Conservation (phyloP, 1,284 basidiomycete species). For the Sporisorium scitamineum region DNA sequence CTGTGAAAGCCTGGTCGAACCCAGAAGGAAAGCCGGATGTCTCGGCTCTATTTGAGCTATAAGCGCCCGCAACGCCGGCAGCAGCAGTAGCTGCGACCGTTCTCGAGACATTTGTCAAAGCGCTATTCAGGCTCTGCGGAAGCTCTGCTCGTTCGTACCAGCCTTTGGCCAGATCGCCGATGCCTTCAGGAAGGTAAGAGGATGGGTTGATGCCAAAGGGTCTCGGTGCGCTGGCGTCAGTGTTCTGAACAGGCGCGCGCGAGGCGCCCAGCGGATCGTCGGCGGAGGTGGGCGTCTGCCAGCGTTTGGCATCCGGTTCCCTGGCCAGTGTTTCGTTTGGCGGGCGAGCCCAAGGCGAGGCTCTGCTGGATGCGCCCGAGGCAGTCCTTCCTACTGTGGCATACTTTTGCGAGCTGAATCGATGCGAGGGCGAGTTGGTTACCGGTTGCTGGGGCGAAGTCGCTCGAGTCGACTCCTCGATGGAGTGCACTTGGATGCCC, state of each 20-base stretch:
- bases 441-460: neutral
- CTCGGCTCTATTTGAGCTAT: slow-evolving; percentile 15
- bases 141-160: slow-evolving; percentile 58
- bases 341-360: slow-evolving; percentile 32
- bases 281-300: slow-evolving; percentile 5
- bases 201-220: slow-evolving; percentile 46
- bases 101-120: slow-evolving; percentile 53
- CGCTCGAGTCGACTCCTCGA: slow-evolving; percentile 1
- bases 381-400: slow-evolving; percentile 37
- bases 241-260: neutral
- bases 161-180: slow-evolving; percentile 58
- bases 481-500: slow-evolving; percentile 24
- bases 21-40: slow-evolving; percentile 43
- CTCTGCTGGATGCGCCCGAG: slow-evolving; percentile 9
- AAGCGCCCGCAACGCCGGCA: slow-evolving; percentile 26
- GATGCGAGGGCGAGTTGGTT: slow-evolving; percentile 5
- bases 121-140: slow-evolving; percentile 44
- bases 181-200: slow-evolving; percentile 51
- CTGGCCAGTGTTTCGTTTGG: slow-evolving; percentile 1
- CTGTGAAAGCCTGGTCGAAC: slow-evolving; percentile 39
- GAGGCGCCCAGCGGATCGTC: slow-evolving; percentile 28
- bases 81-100: slow-evolving; percentile 51
- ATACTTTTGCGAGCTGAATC: slow-evolving; percentile 22
- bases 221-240: slow-evolving; percentile 12
- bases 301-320: slow-evolving; percentile 4